Percentiles rank a stretch among this genome's conserved stretches.
Evolutionary conservation across 768 basidiomycete genomes (phyloP).

Genomic region (Austroboletus eburneus): DNA sequence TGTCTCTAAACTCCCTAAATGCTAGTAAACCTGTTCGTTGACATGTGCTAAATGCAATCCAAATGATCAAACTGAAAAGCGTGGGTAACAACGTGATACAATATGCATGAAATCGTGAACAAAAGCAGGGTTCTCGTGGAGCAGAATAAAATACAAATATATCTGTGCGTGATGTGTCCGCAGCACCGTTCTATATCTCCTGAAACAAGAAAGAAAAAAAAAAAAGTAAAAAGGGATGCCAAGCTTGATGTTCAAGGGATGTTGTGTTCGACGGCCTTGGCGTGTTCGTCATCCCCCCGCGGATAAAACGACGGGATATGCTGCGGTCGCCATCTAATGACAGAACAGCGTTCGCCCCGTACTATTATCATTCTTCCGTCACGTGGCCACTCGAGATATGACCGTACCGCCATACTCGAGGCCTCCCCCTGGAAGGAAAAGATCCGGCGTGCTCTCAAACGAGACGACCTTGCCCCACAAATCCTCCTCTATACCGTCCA

Average conservation of each 20-base stretch:
- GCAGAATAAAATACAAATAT: conserved; percentile 8
- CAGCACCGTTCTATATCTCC: background rate
- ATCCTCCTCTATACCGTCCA: conserved; percentile 15
- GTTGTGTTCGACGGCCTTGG: background rate
- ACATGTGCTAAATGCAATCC: conserved; percentile 5
- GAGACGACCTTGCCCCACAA: conserved; percentile 28
- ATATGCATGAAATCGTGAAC: background rate
- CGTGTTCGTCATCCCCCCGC: background rate
- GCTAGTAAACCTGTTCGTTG: conserved; percentile 1
- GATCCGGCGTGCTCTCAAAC: conserved; percentile 34
- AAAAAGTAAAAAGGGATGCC: background rate
- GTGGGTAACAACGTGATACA: conserved; percentile 7
- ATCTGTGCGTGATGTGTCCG: conserved; percentile 14
- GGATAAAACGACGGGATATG: background rate
- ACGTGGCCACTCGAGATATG: conserved; percentile 34
- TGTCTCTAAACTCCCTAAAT: background rate
- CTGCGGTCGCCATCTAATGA: background rate
- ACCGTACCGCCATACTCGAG: conserved; percentile 33
- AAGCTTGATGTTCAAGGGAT: background rate
- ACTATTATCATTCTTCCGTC: background rate
- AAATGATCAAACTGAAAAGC: too few species aligned
- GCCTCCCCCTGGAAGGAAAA: conserved; percentile 25
- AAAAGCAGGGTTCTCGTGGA: conserved; percentile 3
- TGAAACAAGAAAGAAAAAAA: background rate
- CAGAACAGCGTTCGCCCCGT: background rate